Evolutionary conservation across 176 grass and related monocot species (phyloP), one percentile per base, ranked within the genome.

Genomic region (Carex myosuroides): DNA sequence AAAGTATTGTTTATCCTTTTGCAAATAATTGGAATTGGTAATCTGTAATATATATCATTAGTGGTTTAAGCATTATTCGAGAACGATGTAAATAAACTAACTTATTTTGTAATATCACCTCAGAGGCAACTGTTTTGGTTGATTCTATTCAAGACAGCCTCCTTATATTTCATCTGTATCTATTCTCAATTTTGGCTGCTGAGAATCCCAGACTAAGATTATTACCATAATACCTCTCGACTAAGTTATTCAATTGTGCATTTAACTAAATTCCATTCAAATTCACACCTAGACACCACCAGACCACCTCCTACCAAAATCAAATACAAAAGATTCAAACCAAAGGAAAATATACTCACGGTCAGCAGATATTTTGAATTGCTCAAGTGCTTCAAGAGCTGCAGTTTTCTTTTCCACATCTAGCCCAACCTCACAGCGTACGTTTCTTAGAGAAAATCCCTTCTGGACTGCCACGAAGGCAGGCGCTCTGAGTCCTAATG

Each of bases 301-400:
- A 29, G 29, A 29, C 26, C 30, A 8, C 74, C 29, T 14, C 75
- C 30, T 13, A 14, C 59, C 68, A 79, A 53, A 77, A 48, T 18
- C 8, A 81, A 70, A 10, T 8, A 84, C 6, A 30, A 60, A 37
- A n/a, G 14, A n/a, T n/a, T 70, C 35, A 56, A 32, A 0, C 12
- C 39, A 13, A 14, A 48, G 60, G 8, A 29, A 48, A 16, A 60
- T 50, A 65, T 22, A 85, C 95, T 94, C 81, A 98, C 95, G 86
- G 58, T 98, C 92, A 0, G 95, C 87, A 22, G 92, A 95, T 88
- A 98, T 98, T 86, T 98, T 98, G 89, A 98, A 98, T 87, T 93
- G 91, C 86, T 98, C 95, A 57, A 98, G 95, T 11, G 92, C 92
- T 0, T 81, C 89, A 72, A 89, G 85, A 50, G 91, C 80, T 58